Conservation (phyloP, 352 stramenopile species). For the Pythium guiyangense region DNA sequence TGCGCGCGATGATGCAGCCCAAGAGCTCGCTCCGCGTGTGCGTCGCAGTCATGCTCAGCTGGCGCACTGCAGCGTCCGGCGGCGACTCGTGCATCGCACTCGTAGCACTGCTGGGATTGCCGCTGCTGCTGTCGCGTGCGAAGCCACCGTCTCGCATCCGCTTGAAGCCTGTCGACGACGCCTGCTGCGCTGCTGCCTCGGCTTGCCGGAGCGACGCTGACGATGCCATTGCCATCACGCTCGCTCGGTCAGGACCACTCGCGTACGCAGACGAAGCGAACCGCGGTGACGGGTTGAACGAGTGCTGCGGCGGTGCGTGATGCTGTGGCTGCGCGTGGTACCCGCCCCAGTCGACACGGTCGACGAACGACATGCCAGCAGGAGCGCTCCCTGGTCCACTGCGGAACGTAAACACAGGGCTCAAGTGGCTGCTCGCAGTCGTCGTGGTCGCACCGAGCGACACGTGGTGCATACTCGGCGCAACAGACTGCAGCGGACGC, state of each 20-base stretch:
- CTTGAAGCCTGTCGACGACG: conserved; percentile 8
- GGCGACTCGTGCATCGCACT: conserved; percentile 2
- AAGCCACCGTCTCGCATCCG: conserved; percentile 4
- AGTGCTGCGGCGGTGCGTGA: conserved; percentile 1
- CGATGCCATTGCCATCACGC: conserved; percentile 1
- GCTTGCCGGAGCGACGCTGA: not conserved
- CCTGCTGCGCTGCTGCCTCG: not conserved
- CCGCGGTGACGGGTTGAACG: conserved; percentile 14
- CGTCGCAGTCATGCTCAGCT: conserved; percentile 53
- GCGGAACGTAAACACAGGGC: conserved; percentile 15
- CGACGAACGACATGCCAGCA: conserved; percentile 15
- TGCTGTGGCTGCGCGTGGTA: conserved; percentile 23
- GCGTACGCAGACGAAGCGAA: conserved; percentile 11
- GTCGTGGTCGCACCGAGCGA: conserved; percentile 7
- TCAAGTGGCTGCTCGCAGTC: conserved; percentile 8
- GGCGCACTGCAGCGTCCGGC: conserved; percentile 52
- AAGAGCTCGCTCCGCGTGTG: conserved; percentile 62
- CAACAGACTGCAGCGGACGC: conserved; percentile 39
- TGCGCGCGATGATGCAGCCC: conserved; percentile 57
- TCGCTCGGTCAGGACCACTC: conserved; percentile 1
- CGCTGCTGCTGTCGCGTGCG: not conserved
- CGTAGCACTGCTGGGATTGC: too few species aligned
- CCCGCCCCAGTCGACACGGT: conserved; percentile 28
- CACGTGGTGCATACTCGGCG: conserved; percentile 10
- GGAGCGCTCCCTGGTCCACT: conserved; percentile 11